Conservation (phyloP, 1,139 yeast species). For the Groenewaldozyma sp. region DNA sequence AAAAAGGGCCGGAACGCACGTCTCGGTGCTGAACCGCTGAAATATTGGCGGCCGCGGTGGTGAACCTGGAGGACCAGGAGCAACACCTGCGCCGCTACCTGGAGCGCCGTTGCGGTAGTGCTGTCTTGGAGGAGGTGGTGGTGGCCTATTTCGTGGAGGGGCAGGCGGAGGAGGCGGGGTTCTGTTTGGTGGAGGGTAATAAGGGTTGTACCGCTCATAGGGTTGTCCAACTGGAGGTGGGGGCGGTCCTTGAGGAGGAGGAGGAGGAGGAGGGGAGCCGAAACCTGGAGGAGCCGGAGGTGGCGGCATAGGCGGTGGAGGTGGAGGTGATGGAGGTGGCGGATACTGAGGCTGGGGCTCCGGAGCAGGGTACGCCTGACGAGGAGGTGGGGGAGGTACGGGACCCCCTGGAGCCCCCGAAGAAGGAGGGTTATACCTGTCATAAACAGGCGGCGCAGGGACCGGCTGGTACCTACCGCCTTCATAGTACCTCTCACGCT, state of each 20-base stretch:
- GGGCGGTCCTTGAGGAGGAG: background rate
- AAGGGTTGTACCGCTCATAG: background rate
- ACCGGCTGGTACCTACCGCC: too few relatives aligned
- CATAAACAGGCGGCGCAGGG: too few relatives aligned
- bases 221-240: background rate
- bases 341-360: background rate
- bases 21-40: background rate
- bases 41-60: conserved; percentile 1
- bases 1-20: conserved; percentile 1
- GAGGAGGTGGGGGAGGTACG: too few relatives aligned
- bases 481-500: too few relatives aligned
- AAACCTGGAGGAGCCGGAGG: background rate
- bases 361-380: background rate
- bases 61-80: background rate
- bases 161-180: background rate
- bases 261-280: background rate
- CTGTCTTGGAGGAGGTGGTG: background rate
- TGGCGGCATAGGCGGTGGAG: background rate
- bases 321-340: background rate
- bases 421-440: too few relatives aligned
- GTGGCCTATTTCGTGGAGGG: background rate
- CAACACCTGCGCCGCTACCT: background rate
- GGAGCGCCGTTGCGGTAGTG: background rate
- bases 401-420: too few relatives aligned
- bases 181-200: background rate